Evolutionary conservation across 2,329 filamentous ascomycete species (phyloP).

Genomic region (Nemania serpens): DNA sequence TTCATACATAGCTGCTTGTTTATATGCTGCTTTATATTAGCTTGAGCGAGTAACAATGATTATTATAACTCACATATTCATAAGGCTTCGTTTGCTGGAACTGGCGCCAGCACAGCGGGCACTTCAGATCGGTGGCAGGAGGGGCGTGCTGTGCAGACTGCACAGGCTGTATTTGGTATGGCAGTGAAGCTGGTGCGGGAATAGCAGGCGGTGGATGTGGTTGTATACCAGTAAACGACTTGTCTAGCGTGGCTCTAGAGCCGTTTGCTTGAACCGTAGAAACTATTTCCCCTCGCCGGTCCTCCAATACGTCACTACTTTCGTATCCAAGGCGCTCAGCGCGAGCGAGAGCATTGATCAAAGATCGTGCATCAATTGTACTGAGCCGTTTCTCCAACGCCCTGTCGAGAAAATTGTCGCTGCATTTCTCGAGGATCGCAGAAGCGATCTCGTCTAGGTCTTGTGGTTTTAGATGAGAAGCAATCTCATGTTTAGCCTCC

Average conservation of each 20-base stretch:
- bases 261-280: constrained; percentile 29
- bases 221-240: not conserved
- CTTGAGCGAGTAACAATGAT: not conserved
- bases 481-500: constrained; percentile 48
- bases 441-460: constrained; percentile 54
- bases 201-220: not conserved
- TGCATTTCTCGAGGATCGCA: constrained; percentile 51
- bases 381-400: constrained; percentile 56
- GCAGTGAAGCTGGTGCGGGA: not conserved
- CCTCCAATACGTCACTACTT: constrained; percentile 53
- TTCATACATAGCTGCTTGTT: constrained; percentile 43
- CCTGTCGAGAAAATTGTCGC: constrained; percentile 56
- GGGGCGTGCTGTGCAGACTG: constrained; percentile 31
- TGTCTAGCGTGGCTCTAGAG: constrained; percentile 9
- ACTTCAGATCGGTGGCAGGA: constrained; percentile 32
- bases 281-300: constrained; percentile 47
- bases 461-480: constrained; percentile 45
- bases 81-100: constrained; percentile 35
- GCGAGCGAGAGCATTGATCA: constrained; percentile 61
- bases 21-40: constrained; percentile 42
- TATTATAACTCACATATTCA: constrained; percentile 39
- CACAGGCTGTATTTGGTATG: constrained; percentile 7
- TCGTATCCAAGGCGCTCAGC: constrained; percentile 64
- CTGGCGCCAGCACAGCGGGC: constrained; percentile 38
- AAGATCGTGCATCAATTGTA: constrained; percentile 57